A percentile compares a stretch with the other conserved stretches of the same genome.
Evolutionary conservation across 1,139 yeast genomes (phyloP).

Genomic region (Saccharomyces hybrid): DNA sequence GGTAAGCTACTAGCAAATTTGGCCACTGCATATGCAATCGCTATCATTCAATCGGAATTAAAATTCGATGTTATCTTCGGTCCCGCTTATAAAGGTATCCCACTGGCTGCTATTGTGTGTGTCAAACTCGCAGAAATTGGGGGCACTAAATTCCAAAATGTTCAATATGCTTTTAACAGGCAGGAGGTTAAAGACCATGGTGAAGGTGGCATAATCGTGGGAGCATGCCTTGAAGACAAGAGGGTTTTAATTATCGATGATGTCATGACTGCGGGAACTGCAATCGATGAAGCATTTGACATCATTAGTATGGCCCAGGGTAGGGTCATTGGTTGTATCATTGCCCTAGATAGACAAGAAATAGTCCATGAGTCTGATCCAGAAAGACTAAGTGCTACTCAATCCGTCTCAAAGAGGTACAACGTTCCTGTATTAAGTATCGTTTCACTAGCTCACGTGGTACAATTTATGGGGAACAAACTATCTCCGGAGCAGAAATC

Average conservation of each 20-base stretch:
- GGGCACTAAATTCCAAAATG: constrained; percentile 55
- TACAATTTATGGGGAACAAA: constrained; percentile 50
- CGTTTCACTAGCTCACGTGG: constrained; percentile 67
- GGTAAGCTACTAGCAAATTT: constrained; percentile 70
- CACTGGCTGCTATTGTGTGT: constrained; percentile 86
- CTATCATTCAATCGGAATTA: constrained; percentile 70
- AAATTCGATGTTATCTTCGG: constrained; percentile 90
- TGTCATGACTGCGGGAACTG: constrained; percentile 97
- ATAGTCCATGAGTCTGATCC: constrained; percentile 49
- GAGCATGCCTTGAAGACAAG: constrained; percentile 64
- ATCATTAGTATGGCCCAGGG: constrained; percentile 70
- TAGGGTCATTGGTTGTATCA: constrained; percentile 68
- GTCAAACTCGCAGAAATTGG: constrained; percentile 87
- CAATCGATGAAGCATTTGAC: constrained; percentile 85
- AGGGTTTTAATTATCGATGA: constrained; percentile 82
- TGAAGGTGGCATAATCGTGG: constrained; percentile 94
- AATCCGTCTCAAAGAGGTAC: constrained; percentile 62
- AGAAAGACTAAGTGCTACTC: constrained; percentile 59
- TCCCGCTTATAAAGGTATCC: constrained; percentile 98
- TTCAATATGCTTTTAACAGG: constrained; percentile 71
- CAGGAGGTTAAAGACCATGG: constrained; percentile 97
- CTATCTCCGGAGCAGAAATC: constrained; percentile 47
- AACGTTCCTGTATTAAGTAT: constrained; percentile 79
- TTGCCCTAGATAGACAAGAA: constrained; percentile 94
- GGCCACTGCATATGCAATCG: constrained; percentile 81